Conservation (phyloP, 441 rosid species). For the Erodium moschatum region DNA sequence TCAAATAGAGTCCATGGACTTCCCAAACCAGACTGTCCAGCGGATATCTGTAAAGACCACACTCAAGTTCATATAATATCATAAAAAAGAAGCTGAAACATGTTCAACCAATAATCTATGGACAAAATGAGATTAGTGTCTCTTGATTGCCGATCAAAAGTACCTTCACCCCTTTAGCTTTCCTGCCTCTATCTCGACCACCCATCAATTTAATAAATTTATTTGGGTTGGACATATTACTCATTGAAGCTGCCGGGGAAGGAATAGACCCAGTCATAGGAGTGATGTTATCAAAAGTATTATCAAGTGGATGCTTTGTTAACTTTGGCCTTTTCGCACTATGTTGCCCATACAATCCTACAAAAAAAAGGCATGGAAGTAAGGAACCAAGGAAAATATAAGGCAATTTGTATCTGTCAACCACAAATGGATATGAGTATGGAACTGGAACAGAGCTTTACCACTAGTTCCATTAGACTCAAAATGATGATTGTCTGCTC, state of each 20-base stretch:
- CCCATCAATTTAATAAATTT: conserved; percentile 60
- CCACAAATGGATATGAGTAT: conserved; percentile 6
- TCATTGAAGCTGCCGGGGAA: too few species aligned
- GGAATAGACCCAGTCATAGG: conserved; percentile 43
- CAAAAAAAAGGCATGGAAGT: conserved; percentile 18
- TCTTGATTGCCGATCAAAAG: conserved; percentile 12
- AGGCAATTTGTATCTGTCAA: conserved; percentile 8
- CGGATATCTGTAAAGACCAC: conserved; percentile 48
- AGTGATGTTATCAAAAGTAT: conserved; percentile 50
- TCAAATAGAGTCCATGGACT: conserved; percentile 91
- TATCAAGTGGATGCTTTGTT: conserved; percentile 56
- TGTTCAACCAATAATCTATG: conserved; percentile 16
- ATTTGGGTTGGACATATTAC: conserved; percentile 35
- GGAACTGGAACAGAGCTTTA: conserved; percentile 25
- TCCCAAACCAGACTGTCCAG: conserved; percentile 71
- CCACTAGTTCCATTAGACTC: conserved; percentile 37
- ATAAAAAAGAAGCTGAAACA: conserved; percentile 10
- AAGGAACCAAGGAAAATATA: conserved; percentile 17
- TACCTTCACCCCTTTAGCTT: conserved; percentile 76
- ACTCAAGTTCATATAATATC: conserved; percentile 19
- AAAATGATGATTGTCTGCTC: conserved; percentile 44
- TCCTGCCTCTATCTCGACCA: conserved; percentile 68
- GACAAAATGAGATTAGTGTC: conserved; percentile 17
- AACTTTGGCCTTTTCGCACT: conserved; percentile 67
- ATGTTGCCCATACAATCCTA: conserved; percentile 74